phyloP scores from a whole-genome alignment of 768 basidiomycete genomes.

The Mycena kentingensis region DNA sequence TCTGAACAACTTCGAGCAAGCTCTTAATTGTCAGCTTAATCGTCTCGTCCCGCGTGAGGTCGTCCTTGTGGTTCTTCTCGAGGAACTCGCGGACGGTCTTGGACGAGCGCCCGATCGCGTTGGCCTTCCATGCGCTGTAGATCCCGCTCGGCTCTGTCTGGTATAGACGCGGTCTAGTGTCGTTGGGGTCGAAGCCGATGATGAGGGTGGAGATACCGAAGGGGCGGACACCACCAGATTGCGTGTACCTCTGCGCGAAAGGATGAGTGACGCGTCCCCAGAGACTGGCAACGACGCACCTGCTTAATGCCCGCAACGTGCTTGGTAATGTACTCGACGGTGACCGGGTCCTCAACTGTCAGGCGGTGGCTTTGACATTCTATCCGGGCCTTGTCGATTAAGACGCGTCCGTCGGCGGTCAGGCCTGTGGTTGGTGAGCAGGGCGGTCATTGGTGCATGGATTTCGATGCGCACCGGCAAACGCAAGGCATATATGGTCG shows the following conservation, averaged over 20 bases:
- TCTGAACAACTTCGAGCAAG: conserved; percentile 96
- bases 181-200: conserved; percentile 95
- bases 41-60: conserved; percentile 82
- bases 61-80: conserved; percentile 97
- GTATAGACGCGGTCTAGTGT: conserved; percentile 84
- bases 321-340: conserved; percentile 97
- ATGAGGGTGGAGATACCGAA: conserved; percentile 98
- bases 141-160: conserved; percentile 98
- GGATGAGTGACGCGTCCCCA: neutral
- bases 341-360: conserved; percentile 97
- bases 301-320: conserved; percentile 99
- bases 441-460: conserved; percentile 17
- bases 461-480: conserved; percentile 71
- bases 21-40: conserved; percentile 96
- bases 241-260: conserved; percentile 50
- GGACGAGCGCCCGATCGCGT: conserved; percentile 95
- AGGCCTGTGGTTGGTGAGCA: conserved; percentile 72
- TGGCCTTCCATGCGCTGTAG: conserved; percentile 99
- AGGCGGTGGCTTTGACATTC: conserved; percentile 98
- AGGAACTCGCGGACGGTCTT: conserved; percentile 98
- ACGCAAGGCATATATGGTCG: conserved; percentile 95
- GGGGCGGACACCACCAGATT: conserved; percentile 97
- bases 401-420: conserved; percentile 94
- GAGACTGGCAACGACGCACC: conserved; percentile 44
- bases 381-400: conserved; percentile 96